Percentiles rank a stretch among this genome's conserved stretches.
Conservation (phyloP, 2,329 filamentous ascomycete species). For the Drechslerella stenobrocha region DNA sequence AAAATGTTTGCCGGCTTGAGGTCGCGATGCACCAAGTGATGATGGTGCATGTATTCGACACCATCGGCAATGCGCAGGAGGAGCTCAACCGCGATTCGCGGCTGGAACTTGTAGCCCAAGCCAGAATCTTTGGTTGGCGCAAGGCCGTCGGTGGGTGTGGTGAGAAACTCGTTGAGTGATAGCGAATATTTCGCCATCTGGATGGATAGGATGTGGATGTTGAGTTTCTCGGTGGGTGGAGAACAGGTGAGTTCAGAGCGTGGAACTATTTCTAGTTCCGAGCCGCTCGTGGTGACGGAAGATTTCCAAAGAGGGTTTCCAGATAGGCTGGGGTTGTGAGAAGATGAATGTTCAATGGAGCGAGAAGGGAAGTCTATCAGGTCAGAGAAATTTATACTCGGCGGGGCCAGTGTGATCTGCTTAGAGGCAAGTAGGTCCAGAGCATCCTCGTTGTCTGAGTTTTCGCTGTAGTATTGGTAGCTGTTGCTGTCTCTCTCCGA, state of each 20-base stretch:
- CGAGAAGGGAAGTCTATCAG: too few species aligned
- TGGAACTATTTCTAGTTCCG: conserved; percentile 51
- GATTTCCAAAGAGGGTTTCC: too few species aligned
- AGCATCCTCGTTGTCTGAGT: too few species aligned
- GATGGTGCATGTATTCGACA: conserved; percentile 66
- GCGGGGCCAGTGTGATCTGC: too few species aligned
- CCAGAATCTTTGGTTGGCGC: conserved; percentile 51
- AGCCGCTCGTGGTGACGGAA: conserved; percentile 55
- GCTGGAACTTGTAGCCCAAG: conserved; percentile 65
- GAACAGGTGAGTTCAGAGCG: conserved; percentile 14
- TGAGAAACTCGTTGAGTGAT: conserved; percentile 65
- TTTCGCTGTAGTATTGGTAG: too few species aligned
- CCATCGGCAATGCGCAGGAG: conserved; percentile 66
- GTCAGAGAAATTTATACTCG: too few species aligned
- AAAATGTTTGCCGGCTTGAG: conserved; percentile 72
- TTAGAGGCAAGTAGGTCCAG: too few species aligned
- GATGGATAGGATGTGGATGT: conserved; percentile 58
- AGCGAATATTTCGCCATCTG: conserved; percentile 69
- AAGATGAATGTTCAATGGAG: too few species aligned
- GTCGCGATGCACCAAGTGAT: conserved; percentile 67
- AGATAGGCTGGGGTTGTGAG: conserved; percentile 13
- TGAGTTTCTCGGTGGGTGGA: conserved; percentile 51
- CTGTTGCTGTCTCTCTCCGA: too few species aligned
- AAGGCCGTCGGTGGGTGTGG: conserved; percentile 52
- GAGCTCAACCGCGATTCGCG: conserved; percentile 62